Evolutionary conservation across 495 filamentous ascomycete genomes (phyloP).

Genomic region (Lasiosphaeria ovina): DNA sequence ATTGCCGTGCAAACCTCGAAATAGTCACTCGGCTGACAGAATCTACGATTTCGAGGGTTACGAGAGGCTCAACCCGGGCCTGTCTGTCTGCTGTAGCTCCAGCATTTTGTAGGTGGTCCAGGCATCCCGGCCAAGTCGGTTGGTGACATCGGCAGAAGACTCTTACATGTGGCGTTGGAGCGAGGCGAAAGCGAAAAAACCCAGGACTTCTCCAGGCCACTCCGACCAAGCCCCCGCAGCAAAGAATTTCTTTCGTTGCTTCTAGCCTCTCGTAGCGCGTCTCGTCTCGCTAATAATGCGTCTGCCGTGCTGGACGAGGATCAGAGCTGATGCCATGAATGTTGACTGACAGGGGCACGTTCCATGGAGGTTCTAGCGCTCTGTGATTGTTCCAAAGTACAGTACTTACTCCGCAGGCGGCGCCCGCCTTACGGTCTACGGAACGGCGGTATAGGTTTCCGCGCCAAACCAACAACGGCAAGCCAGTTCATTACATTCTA

Average conservation of each 20-base stretch:
- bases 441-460: conserved; percentile 13
- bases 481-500: not conserved
- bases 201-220: no score
- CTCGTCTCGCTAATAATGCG: conserved; percentile 10
- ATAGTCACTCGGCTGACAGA: no score
- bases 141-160: no score
- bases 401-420: not conserved
- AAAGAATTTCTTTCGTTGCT: conserved; percentile 24
- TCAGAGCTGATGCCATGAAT: conserved; percentile 19
- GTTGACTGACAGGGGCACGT: conserved; percentile 15
- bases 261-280: conserved; percentile 19
- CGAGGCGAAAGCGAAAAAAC: no score
- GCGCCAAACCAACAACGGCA: conserved; percentile 1
- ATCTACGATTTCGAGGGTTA: no score
- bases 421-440: conserved; percentile 7
- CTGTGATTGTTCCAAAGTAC: not conserved
- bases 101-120: no score
- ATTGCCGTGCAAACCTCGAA: no score
- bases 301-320: conserved; percentile 4
- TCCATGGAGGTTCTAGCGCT: conserved; percentile 12
- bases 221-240: not conserved
- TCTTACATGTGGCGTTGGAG: no score
- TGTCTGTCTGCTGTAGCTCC: no score
- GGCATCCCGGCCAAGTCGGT: no score
- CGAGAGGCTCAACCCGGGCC: no score